Percentiles rank a stretch among this genome's conserved stretches.
phyloP scores from a whole-genome alignment of 2,329 filamentous ascomycete genomes.

The Pseudocercospora macadamiae region DNA sequence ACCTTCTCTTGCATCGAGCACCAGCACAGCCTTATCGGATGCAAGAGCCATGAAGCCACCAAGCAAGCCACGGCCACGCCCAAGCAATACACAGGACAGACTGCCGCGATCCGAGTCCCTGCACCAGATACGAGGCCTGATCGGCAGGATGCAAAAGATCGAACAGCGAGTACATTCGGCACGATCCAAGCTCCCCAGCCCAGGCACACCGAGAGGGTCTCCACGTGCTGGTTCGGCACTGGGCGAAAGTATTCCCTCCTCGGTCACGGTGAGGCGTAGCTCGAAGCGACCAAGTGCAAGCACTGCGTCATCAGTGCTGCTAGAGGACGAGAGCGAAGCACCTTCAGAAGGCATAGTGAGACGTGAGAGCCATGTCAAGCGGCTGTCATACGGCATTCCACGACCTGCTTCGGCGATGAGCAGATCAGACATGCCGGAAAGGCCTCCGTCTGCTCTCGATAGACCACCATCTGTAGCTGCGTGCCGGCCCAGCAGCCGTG shows the following conservation, averaged over 20 bases:
- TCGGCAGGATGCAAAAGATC: conserved; percentile 94
- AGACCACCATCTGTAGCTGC: conserved; percentile 37
- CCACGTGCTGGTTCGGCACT: conserved; percentile 55
- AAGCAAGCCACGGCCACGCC: conserved; percentile 46
- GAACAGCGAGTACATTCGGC: conserved; percentile 91
- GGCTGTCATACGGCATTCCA: conserved; percentile 55
- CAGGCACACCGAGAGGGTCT: conserved; percentile 77
- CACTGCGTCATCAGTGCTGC: conserved; percentile 44
- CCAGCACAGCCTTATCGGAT: conserved; percentile 31
- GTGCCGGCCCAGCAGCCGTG: conserved; percentile 74
- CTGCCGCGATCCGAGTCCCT: conserved; percentile 71
- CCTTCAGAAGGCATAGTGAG: conserved; percentile 19
- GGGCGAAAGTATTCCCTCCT: conserved; percentile 54
- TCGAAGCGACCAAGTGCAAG: conserved; percentile 63
- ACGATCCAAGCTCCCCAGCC: conserved; percentile 86
- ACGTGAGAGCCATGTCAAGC: conserved; percentile 42
- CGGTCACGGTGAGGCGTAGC: conserved; percentile 66
- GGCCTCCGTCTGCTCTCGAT: conserved; percentile 31
- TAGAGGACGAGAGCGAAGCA: conserved; percentile 24
- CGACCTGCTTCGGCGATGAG: conserved; percentile 33
- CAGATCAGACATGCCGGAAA: conserved; percentile 34
- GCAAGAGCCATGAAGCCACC: conserved; percentile 43
- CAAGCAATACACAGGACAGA: conserved; percentile 33
- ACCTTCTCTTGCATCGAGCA: conserved; percentile 54
- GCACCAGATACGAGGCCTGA: conserved; percentile 88